phyloP scores from a whole-genome alignment of 1,139 yeast species.

The Sugiyamaella novakii region DNA sequence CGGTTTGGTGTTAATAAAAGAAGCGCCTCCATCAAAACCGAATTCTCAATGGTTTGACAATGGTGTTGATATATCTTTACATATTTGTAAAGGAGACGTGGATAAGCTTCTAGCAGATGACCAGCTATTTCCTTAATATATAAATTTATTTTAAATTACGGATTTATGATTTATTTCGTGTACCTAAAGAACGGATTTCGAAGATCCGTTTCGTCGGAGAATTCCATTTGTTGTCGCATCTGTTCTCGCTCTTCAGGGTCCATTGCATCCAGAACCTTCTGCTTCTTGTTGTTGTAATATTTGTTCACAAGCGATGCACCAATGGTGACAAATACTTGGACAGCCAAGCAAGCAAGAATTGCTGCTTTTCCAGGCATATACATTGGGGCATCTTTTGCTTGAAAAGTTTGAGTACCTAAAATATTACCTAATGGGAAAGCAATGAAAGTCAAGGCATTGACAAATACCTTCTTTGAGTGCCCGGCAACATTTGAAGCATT shows the following conservation, averaged over 20 bases:
- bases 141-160: no score
- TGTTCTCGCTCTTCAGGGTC: conserved; percentile 39
- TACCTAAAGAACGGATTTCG: conserved; percentile 55
- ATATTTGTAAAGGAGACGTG: not conserved
- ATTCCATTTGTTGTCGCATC: conserved; percentile 40
- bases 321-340: conserved; percentile 6
- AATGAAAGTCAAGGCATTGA: conserved; percentile 53
- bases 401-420: conserved; percentile 57
- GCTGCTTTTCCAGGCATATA: conserved; percentile 50
- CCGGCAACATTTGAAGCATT: conserved; percentile 61
- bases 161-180: conserved; percentile 9
- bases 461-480: conserved; percentile 64
- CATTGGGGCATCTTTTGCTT: conserved; percentile 51
- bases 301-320: conserved; percentile 4
- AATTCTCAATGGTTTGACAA: not conserved
- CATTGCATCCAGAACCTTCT: conserved; percentile 1
- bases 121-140: not conserved
- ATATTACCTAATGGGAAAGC: conserved; percentile 59
- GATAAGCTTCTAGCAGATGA: not conserved
- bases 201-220: conserved; percentile 65
- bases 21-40: not conserved
- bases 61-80: not conserved
- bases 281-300: conserved; percentile 7
- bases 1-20: not conserved
- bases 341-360: conserved; percentile 29